A percentile compares a stretch with the other conserved stretches of the same genome.
Conservation (phyloP, 495 filamentous ascomycete genomes). For the Tirmania nivea region DNA sequence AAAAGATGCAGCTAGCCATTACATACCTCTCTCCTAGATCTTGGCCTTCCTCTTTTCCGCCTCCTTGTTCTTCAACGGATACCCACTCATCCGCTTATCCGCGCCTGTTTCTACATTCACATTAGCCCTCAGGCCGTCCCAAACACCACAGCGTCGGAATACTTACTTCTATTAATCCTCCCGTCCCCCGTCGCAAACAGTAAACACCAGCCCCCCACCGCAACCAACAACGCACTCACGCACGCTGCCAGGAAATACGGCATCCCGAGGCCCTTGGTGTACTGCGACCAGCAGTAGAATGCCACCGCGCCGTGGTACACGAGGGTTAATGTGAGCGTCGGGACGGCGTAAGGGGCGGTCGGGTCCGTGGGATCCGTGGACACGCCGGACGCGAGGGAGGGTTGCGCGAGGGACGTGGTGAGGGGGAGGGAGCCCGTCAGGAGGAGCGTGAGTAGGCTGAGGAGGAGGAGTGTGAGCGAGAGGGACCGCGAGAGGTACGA, state of each 20-base stretch:
- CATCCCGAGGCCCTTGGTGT: conserved; percentile 28
- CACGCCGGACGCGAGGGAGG: neutral
- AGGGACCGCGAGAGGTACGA: conserved; percentile 50
- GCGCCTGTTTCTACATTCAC: conserved; percentile 34
- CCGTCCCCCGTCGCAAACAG: conserved; percentile 47
- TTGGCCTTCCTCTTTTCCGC: conserved; percentile 35
- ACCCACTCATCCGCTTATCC: conserved; percentile 59
- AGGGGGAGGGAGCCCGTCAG: conserved; percentile 60
- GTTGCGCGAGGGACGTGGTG: conserved; percentile 21
- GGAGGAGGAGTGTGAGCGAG: conserved; percentile 41
- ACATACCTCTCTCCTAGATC: neutral
- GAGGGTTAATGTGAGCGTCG: conserved; percentile 42
- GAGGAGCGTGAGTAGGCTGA: conserved; percentile 43
- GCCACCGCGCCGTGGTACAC: conserved; percentile 40
- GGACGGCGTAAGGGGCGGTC: conserved; percentile 45
- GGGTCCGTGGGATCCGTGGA: conserved; percentile 25
- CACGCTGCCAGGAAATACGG: conserved; percentile 34
- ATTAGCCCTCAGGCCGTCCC: neutral
- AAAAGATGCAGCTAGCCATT: too few species aligned
- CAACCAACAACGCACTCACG: conserved; percentile 31
- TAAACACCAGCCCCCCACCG: conserved; percentile 49
- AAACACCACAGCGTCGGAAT: neutral
- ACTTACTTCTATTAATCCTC: conserved; percentile 32
- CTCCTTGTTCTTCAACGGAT: conserved; percentile 60
- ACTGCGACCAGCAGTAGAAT: conserved; percentile 49